Conservation (phyloP, 2,329 filamentous ascomycete species). For the Cladosporium cucumerinum region DNA sequence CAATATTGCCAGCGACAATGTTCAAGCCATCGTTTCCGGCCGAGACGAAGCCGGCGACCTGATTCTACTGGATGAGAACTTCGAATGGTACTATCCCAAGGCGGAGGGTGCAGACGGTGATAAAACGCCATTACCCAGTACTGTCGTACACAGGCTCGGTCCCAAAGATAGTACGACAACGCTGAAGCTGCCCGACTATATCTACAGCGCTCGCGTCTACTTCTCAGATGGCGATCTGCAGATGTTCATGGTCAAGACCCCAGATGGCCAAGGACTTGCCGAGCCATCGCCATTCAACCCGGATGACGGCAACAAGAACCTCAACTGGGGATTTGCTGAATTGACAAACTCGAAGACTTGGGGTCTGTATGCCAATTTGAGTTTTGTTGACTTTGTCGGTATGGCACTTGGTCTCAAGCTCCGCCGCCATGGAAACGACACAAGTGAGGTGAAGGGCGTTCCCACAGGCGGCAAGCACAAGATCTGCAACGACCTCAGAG, state of each 20-base stretch:
- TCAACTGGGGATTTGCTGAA: conserved; percentile 43
- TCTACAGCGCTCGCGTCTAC: conserved; percentile 44
- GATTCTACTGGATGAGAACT: conserved; percentile 41
- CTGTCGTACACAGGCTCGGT: conserved; percentile 25
- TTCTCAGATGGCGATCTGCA: conserved; percentile 42
- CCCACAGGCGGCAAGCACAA: conserved; percentile 50
- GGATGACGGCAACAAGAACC: conserved; percentile 40
- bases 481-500: conserved; percentile 52
- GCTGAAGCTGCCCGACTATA: conserved; percentile 40
- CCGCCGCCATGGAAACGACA: conserved; percentile 56
- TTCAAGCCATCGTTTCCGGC: conserved; percentile 45
- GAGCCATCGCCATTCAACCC: conserved; percentile 46
- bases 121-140: conserved; percentile 24
- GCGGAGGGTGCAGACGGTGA: conserved; percentile 24
- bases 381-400: conserved; percentile 29
- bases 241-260: conserved; percentile 23
- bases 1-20: conserved; percentile 35
- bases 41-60: conserved; percentile 38
- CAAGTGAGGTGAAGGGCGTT: conserved; percentile 38
- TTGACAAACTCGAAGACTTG: conserved; percentile 39
- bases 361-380: conserved; percentile 42
- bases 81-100: conserved; percentile 40
- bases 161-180: conserved; percentile 34
- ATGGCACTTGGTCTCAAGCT: conserved; percentile 51
- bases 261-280: conserved; percentile 40